Base-by-base conservation (phyloP, 352 stramenopile genomes). In the Pythium biforme region DNA sequence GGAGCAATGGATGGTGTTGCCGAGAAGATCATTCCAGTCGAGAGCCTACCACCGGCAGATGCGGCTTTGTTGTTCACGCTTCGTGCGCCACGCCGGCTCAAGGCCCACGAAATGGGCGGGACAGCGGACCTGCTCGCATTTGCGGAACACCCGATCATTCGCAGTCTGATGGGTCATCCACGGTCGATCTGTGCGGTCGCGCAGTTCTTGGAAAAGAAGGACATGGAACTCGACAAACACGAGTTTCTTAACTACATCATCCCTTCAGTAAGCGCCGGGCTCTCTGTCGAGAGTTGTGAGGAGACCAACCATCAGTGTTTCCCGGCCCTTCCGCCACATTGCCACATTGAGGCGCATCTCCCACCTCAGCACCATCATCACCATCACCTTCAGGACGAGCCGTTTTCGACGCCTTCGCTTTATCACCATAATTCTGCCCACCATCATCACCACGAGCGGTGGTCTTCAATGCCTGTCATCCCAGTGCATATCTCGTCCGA, bases 241-340 rank as follows among this genome's bases (percentile, higher is more conserved):
- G 84, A 93, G 62, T 91, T 93, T 46, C 62, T 93, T 19, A 76
- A 79, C 54, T 93, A 90, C 64, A 89, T 93, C 48, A 89, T 93
- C 29, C 84, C 84, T 20, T 88, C 84, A 0, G 82, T 93, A 10
- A 87, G 81, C n/a, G 84, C 79, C 1, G 84, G 84, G 4, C 72
- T 93, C 37, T 75, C 73, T n/a, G 53, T 73, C 33, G 68, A 71
- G n/a, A 76, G 77, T 20, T 69, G 69, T 20, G 68, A 73, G n/a
- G 34, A 68, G 14, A 40, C 7, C 11, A 43, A 54, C 8, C 34
- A 48, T 9, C 59, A 53, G 19, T 72, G 65, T 37, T 68, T 58
- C 41, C 11, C 57, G 12, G 57, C 56, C 0, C 12, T 59, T 3
- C 57, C 64, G 47, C 58, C 27, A 3, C 57, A 69, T 45, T 70